These are phyloP conservation scores for Polytrichum formosum DNA, from an alignment of 225 moss, liverwort and hornwort species.

Conservation along the genomic window DNA sequence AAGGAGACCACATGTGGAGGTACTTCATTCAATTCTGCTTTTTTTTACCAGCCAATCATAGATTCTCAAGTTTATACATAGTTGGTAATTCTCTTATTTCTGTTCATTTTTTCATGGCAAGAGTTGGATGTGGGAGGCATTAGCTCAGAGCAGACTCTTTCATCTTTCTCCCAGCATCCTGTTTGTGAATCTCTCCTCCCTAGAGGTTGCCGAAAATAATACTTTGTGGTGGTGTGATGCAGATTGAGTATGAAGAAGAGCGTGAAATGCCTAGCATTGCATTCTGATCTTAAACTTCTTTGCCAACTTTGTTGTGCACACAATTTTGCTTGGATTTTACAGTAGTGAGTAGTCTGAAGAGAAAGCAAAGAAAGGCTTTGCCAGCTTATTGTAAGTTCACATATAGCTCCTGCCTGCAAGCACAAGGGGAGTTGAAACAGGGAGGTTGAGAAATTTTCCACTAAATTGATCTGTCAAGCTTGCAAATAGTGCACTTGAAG, in stretches of 20 bases:
- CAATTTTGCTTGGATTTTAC: slow-evolving; percentile 16
- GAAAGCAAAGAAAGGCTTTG: neutral
- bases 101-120: neutral
- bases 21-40: slow-evolving; percentile 11
- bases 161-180: neutral
- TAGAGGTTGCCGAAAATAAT: neutral
- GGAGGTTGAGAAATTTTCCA: neutral
- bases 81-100: neutral
- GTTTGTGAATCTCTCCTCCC: neutral
- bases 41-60: neutral
- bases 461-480: neutral
- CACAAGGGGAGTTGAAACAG: neutral
- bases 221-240: slow-evolving; percentile 13
- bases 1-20: slow-evolving; percentile 79
- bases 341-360: neutral
- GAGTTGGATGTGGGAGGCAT: neutral
- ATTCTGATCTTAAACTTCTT: slow-evolving; percentile 9
- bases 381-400: neutral
- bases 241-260: slow-evolving; percentile 86
- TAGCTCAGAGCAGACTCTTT: neutral
- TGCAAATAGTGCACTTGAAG: too few relatives aligned
- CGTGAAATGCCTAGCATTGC: slow-evolving; percentile 36
- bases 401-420: neutral
- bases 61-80: neutral
- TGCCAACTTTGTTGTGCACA: slow-evolving; percentile 8